Base-by-base conservation (phyloP, 495 filamentous ascomycete genomes). In the Parathielavia appendiculata region DNA sequence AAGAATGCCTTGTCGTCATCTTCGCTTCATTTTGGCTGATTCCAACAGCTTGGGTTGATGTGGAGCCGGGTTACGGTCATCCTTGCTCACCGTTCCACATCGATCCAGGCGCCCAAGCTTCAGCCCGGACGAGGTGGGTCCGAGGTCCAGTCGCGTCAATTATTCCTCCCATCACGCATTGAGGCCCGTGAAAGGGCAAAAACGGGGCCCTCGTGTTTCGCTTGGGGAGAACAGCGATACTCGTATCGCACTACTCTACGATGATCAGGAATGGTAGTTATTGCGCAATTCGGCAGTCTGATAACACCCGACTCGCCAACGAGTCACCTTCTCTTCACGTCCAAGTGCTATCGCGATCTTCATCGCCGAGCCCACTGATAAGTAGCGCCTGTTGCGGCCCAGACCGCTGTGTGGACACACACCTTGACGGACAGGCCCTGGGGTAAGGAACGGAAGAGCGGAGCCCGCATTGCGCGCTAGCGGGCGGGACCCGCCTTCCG, bases 271-370 rank as follows among this genome's bases (percentile, higher is more conserved):
- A 11, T 4, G 36, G 36, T 30, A 30, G 26, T 6, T 30, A 10
- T 39, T 39, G 2, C 9, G 36, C 36, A 10, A 39, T 39, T 10
- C 40, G 7, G 40, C 40, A 23, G 43, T 23, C 10, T 23, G 19
- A 45, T 22, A 17, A 17, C n/a, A 43, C 32, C 12, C 32, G 26
- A 19, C 12, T 35, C 10, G 0, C 2, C 7, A 5, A 16, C 22
- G 5, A 9, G 26, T 6, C 41, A 46, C 53, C 53, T 56, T 56
- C 53, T 46, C 30, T 56, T 38, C 41, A n/a, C 22, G 41, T 38
- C 32, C 53, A 46, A 56, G 53, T 43, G 41, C 43, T 46, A 56
- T 56, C 53, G 39, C 4, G 52, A 54, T 44, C 23, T 35, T 35
- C 52, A 0, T 34, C 9, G 16, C 13, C 14, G 22, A 44, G 45